Percentiles rank a stretch among this genome's conserved stretches.
Evolutionary conservation across 2,329 filamentous ascomycete genomes (phyloP).

Genomic region (Colletotrichum plurivorum): DNA sequence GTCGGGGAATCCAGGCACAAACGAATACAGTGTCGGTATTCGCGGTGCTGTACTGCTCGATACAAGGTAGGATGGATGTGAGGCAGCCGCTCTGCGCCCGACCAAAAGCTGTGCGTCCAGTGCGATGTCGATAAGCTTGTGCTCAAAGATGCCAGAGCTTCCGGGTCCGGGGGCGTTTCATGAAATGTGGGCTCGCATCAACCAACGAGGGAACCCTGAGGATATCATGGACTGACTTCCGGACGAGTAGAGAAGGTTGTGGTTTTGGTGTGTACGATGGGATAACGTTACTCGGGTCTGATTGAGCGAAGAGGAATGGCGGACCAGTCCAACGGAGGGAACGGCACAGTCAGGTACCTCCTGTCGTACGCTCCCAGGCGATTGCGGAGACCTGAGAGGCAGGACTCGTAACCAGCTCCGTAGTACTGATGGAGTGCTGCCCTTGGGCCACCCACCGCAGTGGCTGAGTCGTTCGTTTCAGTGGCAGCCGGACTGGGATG

Average conservation of each 20-base stretch:
- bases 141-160: conserved; percentile 41
- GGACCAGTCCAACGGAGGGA: conserved; percentile 18
- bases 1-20: not conserved
- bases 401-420: conserved; percentile 31
- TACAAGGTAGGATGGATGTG: conserved; percentile 3
- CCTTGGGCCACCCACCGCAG: conserved; percentile 31
- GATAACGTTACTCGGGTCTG: conserved; percentile 25
- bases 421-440: not conserved
- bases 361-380: conserved; percentile 1
- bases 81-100: conserved; percentile 32
- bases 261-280: conserved; percentile 36
- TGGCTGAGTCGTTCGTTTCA: conserved; percentile 40
- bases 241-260: conserved; percentile 21
- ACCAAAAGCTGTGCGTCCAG: conserved; percentile 26
- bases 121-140: conserved; percentile 36
- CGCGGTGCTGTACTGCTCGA: not conserved
- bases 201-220: conserved; percentile 28
- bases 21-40: conserved; percentile 9
- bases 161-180: conserved; percentile 42
- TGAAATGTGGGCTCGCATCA: conserved; percentile 40
- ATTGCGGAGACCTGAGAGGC: conserved; percentile 11
- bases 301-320: conserved; percentile 26
- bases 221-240: conserved; percentile 20
- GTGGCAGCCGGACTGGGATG: conserved; percentile 27
- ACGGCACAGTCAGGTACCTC: not conserved